phyloP scores from a whole-genome alignment of 495 filamentous ascomycete genomes.

The Tuber microsphaerosporum region DNA sequence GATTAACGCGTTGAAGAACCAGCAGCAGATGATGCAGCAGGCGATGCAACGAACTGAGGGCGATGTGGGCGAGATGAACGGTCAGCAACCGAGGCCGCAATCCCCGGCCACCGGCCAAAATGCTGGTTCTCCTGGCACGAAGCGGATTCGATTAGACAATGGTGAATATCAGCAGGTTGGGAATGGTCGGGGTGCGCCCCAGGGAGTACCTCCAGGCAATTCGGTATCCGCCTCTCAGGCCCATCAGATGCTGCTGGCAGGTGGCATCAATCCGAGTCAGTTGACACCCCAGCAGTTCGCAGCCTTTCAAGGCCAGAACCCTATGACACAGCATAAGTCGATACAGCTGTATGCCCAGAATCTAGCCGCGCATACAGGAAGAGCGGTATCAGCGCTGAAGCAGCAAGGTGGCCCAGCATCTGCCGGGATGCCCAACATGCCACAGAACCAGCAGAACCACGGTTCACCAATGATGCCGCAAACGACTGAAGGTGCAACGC shows the following conservation, averaged over 20 bases:
- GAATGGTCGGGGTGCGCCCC: conserved; percentile 62
- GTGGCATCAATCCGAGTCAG: conserved; percentile 66
- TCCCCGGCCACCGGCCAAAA: conserved; percentile 79
- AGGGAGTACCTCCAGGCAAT: conserved; percentile 31
- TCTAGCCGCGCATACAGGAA: conserved; percentile 50
- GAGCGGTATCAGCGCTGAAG: conserved; percentile 34
- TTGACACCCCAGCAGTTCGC: conserved; percentile 72
- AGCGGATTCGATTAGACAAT: conserved; percentile 79
- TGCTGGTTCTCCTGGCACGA: conserved; percentile 75
- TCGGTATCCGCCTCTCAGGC: conserved; percentile 48
- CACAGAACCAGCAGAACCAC: conserved; percentile 52
- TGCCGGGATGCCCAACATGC: conserved; percentile 42
- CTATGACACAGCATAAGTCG: conserved; percentile 63
- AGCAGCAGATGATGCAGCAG: conserved; percentile 58
- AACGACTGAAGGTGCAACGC: conserved; percentile 53
- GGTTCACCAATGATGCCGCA: conserved; percentile 71
- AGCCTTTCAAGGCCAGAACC: conserved; percentile 59
- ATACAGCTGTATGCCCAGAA: conserved; percentile 79
- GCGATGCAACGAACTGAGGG: conserved; percentile 76
- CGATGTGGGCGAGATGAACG: conserved; percentile 72
- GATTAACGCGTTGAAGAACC: conserved; percentile 61
- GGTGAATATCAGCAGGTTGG: conserved; percentile 65
- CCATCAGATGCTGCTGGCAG: conserved; percentile 61
- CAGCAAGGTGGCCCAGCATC: conserved; percentile 45
- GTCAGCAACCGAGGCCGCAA: conserved; percentile 61